These are phyloP conservation scores for Vigna unguiculata DNA, from an alignment of 306 rosid genomes.

Conservation along the genomic window DNA sequence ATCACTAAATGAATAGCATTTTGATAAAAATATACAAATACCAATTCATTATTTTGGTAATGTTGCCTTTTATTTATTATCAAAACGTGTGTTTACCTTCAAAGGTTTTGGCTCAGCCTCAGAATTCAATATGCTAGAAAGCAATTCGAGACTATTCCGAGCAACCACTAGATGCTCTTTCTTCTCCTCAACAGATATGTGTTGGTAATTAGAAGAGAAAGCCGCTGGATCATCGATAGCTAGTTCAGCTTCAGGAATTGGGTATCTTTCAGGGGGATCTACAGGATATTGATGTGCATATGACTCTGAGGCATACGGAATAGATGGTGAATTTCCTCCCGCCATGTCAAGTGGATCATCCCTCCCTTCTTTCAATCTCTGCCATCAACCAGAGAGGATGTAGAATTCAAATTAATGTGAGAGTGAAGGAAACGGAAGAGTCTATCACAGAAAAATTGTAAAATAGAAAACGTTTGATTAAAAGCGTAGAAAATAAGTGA, in stretches of 20 bases:
- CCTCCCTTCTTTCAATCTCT: constrained; percentile 82
- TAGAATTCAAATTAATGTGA: constrained; percentile 15
- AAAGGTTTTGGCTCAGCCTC: constrained; percentile 74
- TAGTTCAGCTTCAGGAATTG: constrained; percentile 57
- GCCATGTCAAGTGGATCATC: constrained; percentile 41
- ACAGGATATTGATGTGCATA: constrained; percentile 44
- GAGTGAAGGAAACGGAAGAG: constrained; percentile 6
- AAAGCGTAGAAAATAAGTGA: constrained; percentile 1
- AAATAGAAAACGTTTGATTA: not conserved
- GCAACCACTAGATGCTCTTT: constrained; percentile 73
- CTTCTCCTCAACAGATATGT: constrained; percentile 64
- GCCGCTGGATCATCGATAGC: constrained; percentile 46
- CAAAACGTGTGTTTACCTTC: constrained; percentile 57
- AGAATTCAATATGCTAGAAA: constrained; percentile 68
- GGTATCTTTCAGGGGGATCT: constrained; percentile 70
- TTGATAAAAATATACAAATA: not conserved
- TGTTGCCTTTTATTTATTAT: not conserved
- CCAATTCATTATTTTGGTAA: not conserved
- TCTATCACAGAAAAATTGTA: not conserved
- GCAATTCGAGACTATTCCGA: constrained; percentile 79
- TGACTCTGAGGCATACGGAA: constrained; percentile 64
- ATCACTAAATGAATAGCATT: not conserved
- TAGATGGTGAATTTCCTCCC: constrained; percentile 51
- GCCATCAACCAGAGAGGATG: constrained; percentile 36
- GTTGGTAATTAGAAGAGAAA: constrained; percentile 49